Evolutionary conservation across 139 green algal species (phyloP).

Genomic region (Astrephomene gubernaculifera): DNA sequence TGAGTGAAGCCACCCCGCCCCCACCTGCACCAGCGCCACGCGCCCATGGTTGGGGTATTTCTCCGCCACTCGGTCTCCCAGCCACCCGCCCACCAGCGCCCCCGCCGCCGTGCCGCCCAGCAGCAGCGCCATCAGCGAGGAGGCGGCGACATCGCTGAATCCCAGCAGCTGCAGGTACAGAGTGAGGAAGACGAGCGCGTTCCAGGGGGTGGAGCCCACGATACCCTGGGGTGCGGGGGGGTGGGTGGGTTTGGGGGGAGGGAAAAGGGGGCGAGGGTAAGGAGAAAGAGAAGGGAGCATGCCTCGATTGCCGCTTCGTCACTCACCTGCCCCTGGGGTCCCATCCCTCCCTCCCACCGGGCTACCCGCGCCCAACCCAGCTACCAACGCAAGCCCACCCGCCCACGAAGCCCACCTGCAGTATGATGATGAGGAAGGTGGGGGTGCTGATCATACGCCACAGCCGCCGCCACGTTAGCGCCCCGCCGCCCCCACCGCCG

Average conservation of each 20-base stretch:
- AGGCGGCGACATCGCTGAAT: slow-evolving; percentile 75
- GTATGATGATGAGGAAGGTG: slow-evolving; percentile 65
- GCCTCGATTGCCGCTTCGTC: not conserved
- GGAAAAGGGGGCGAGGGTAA: not conserved
- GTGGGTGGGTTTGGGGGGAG: not conserved
- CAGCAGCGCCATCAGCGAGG: slow-evolving; percentile 65
- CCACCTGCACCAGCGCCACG: slow-evolving; percentile 57
- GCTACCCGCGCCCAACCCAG: too few relatives aligned
- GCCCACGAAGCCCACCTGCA: slow-evolving; percentile 54
- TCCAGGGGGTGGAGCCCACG: slow-evolving; percentile 90
- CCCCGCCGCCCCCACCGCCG: not conserved
- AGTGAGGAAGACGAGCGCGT: slow-evolving; percentile 75
- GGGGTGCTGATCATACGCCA: slow-evolving; percentile 50
- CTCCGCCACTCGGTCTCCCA: slow-evolving; percentile 52
- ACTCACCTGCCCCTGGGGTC: too few relatives aligned
- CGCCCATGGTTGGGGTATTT: slow-evolving; percentile 54
- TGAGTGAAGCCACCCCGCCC: slow-evolving; percentile 17
- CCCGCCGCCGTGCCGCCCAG: slow-evolving; percentile 62
- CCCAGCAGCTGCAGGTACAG: slow-evolving; percentile 89
- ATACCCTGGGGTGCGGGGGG: slow-evolving; percentile 88
- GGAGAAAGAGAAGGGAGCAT: not conserved
- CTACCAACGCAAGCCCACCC: slow-evolving; percentile 14
- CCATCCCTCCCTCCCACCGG: too few relatives aligned
- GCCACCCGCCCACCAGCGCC: slow-evolving; percentile 57
- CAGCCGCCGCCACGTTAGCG: slow-evolving; percentile 32